A percentile compares a stretch with the other conserved stretches of the same genome.
Evolutionary conservation across 192 early-diverging fungal genomes (phyloP).

Genomic region (Entomortierella chlamydospora): DNA sequence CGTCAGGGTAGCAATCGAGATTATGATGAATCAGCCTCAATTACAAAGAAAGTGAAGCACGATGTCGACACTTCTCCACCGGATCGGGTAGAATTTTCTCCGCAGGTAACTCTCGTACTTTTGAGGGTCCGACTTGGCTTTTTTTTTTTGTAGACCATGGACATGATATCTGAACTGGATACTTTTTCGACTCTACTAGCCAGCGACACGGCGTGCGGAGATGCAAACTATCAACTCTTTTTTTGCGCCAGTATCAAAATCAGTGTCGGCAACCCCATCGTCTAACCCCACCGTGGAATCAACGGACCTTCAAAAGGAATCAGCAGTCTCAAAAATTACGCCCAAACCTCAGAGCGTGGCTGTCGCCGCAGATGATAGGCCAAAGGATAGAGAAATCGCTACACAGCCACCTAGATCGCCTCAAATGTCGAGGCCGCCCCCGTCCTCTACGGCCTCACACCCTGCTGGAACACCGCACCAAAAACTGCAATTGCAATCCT

Average conservation of each 20-base stretch:
- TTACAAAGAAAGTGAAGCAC: slow-evolving; percentile 7
- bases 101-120: neutral
- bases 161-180: no score
- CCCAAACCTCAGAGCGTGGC: neutral
- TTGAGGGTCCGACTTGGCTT: no score
- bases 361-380: neutral
- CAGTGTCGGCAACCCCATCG: neutral
- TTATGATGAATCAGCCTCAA: slow-evolving; percentile 5
- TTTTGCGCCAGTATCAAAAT: neutral
- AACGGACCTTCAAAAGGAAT: neutral
- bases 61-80: neutral
- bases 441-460: neutral
- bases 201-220: neutral
- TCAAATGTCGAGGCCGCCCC: neutral
- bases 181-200: neutral
- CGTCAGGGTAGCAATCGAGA: slow-evolving; percentile 32
- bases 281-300: neutral
- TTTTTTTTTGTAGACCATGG: no score
- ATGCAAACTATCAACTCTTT: neutral
- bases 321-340: neutral
- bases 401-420: neutral
- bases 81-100: slow-evolving; percentile 7
- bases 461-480: neutral
- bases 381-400: neutral
- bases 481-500: neutral